phyloP scores from a whole-genome alignment of 129 eudicot genomes.

The Deinandra increscens region DNA sequence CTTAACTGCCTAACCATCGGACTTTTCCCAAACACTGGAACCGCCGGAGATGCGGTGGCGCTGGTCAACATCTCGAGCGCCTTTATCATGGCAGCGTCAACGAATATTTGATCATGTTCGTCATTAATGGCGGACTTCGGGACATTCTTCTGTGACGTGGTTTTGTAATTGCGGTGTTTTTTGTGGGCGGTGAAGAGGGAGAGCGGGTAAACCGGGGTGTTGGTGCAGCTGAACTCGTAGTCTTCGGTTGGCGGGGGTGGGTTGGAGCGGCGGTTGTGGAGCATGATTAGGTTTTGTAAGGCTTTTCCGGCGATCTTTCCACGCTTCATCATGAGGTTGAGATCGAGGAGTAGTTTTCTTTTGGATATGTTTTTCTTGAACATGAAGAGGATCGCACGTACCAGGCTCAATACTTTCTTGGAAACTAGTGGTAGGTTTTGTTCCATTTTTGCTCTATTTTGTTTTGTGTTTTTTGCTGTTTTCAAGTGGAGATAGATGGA shows the following conservation, averaged over 20 bases:
- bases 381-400: constrained; percentile 51
- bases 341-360: constrained; percentile 47
- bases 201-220: constrained; percentile 44
- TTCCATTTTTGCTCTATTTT: constrained; percentile 77
- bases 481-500: background rate
- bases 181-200: constrained; percentile 45
- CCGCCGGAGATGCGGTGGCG: constrained; percentile 50
- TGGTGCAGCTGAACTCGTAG: constrained; percentile 69
- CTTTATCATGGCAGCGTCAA: constrained; percentile 33
- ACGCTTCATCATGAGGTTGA: constrained; percentile 56
- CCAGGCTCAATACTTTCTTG: constrained; percentile 48
- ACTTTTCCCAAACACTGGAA: constrained; percentile 49
- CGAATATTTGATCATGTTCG: constrained; percentile 4
- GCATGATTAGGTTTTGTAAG: constrained; percentile 52
- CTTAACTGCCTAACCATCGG: constrained; percentile 67
- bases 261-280: constrained; percentile 44
- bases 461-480: background rate
- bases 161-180: constrained; percentile 29
- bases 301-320: constrained; percentile 65
- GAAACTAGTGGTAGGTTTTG: constrained; percentile 50
- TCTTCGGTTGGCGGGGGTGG: constrained; percentile 36
- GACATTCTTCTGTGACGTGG: constrained; percentile 7
- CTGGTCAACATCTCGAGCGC: constrained; percentile 53
- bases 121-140: background rate
- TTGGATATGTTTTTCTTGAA: constrained; percentile 52